These are phyloP conservation scores for Chrysoporthe cubensis DNA, from an alignment of 2,329 filamentous ascomycete species.

Conservation along the genomic window DNA sequence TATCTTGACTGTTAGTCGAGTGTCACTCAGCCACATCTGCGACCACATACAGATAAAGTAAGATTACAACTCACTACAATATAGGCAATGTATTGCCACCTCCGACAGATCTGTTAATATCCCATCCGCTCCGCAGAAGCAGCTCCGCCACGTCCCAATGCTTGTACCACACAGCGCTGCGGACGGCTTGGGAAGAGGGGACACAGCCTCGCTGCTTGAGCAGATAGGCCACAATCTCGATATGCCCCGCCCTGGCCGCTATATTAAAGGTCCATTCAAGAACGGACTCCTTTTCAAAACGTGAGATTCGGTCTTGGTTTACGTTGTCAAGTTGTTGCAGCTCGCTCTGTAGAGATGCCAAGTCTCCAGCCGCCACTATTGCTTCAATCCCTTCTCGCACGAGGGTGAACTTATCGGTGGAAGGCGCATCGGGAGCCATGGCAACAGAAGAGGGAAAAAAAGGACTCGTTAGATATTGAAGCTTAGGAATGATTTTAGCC, in stretches of 20 bases:
- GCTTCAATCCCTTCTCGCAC: neutral
- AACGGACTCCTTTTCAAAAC: neutral
- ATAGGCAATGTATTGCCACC: conserved; percentile 8
- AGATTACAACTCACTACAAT: conserved; percentile 2
- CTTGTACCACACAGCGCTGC: neutral
- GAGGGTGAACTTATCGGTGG: neutral
- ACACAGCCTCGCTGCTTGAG: conserved; percentile 7
- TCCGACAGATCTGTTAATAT: neutral
- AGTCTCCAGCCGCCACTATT: conserved; percentile 1
- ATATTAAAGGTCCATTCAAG: neutral
- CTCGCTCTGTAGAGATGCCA: neutral
- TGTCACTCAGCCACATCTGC: neutral
- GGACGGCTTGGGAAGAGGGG: neutral
- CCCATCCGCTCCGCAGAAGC: conserved; percentile 1
- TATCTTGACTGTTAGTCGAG: neutral
- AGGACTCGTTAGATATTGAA: neutral
- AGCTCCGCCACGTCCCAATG: conserved; percentile 5
- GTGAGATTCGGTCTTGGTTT: neutral
- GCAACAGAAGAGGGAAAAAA: neutral
- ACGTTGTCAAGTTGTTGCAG: neutral
- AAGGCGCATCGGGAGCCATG: conserved; percentile 1
- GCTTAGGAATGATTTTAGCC: neutral
- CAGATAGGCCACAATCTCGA: neutral
- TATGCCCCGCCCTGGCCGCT: conserved; percentile 6
- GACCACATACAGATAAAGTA: neutral